Base-by-base conservation (phyloP, 139 green algal species). In the Picochlorum sp. region DNA sequence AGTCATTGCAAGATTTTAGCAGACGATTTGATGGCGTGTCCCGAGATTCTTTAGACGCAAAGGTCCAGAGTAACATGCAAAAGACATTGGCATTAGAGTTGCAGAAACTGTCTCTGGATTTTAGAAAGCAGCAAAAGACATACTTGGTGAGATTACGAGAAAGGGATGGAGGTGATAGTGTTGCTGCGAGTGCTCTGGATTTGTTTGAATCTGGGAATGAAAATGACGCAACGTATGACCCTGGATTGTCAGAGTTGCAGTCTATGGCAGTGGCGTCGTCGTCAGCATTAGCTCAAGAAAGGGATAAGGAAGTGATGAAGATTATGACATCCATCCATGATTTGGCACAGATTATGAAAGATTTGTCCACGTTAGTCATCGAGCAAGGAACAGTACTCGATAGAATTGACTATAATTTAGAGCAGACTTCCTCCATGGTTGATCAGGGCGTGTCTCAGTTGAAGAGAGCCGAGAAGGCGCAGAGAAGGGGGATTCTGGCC, bases 381-480 rank as follows among this genome's bases (percentile, higher is more conserved):
- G 93, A 98, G 64, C 92, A 98, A 78, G 93, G 93, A 56, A 97
- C 87, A 21, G 85, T 98, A 41, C 73, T 98, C 59, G 93, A 98
- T 71, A 76, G 93, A 24, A 95, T 95, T 63, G 88, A 95, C 59
- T 95, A 95, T 72, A 95, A 95, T 76, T 85, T 95, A 67, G 80
- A 95, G 60, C 68, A 75, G 59, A 75, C 78, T 6, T 69, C 63
- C 30, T 68, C 59, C 24, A 82, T 75, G 49, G 79, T 98, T 41
- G 88, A 95, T n/a, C 77, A 92, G 54, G 93, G 92, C 7, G 79
- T 97, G 47, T 78, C 85, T 70, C 67, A 98, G 79, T 69, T 98
- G 18, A 60, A 84, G 15, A 81, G 82, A 56, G 93, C 93, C 26
- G 93, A 98, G 68, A 81, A 86, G 63, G 84, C 67, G n/a, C 93